phyloP scores from a whole-genome alignment of 106 monocot genomes.

The Dendrobium chrysotoxum region DNA sequence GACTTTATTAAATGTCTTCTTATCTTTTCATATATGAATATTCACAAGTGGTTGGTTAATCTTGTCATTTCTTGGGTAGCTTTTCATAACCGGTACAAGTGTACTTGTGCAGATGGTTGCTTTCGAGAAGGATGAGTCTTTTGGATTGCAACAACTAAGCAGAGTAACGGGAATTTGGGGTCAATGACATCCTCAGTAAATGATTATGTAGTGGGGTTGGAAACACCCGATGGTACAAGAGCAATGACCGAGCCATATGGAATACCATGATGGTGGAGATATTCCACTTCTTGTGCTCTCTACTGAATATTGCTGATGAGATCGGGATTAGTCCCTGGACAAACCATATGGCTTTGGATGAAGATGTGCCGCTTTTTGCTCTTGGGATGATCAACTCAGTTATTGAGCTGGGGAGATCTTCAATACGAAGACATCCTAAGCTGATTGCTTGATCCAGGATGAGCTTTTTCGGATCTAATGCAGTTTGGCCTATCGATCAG shows the following conservation, averaged over 20 bases:
- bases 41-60: too few relatives aligned
- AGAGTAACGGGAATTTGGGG: conserved; percentile 47
- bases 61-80: too few relatives aligned
- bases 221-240: conserved; percentile 20
- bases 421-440: conserved; percentile 55
- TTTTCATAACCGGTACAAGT: not conserved
- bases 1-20: too few relatives aligned
- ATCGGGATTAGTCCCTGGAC: conserved; percentile 52
- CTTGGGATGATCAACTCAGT: conserved; percentile 84
- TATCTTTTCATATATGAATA: too few relatives aligned
- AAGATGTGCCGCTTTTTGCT: conserved; percentile 92
- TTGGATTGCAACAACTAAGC: conserved; percentile 45
- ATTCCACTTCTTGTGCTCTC: conserved; percentile 87
- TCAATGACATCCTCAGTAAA: conserved; percentile 17
- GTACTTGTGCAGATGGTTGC: conserved; percentile 35
- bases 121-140: conserved; percentile 47
- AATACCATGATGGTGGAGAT: conserved; percentile 80
- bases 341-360: conserved; percentile 74
- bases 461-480: conserved; percentile 84
- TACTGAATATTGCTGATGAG: conserved; percentile 68
- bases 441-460: conserved; percentile 69
- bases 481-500: conserved; percentile 89
- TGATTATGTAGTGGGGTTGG: conserved; percentile 9
- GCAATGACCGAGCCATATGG: conserved; percentile 59
- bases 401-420: conserved; percentile 69